Evolutionary conservation across 495 filamentous ascomycete species (phyloP).

Genomic region (Rusavskia elegans): DNA sequence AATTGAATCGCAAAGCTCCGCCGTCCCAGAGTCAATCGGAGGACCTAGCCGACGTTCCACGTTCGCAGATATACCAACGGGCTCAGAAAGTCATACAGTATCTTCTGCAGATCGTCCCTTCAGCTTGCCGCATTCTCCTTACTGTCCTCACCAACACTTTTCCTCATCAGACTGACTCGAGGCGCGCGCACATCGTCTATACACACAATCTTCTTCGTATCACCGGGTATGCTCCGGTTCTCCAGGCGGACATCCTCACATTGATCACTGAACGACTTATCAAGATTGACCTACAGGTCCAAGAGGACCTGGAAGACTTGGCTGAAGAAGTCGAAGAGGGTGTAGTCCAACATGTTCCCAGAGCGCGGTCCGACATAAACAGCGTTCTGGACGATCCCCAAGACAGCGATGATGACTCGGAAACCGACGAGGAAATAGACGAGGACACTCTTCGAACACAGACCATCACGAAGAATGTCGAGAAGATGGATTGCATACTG

Average conservation of each 20-base stretch:
- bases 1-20: slow-evolving; percentile 15
- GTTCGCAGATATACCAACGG: slow-evolving; percentile 45
- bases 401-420: slow-evolving; percentile 25
- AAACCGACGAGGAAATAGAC: slow-evolving; percentile 25
- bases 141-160: slow-evolving; percentile 50
- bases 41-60: slow-evolving; percentile 40
- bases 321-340: slow-evolving; percentile 53
- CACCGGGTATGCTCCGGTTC: slow-evolving; percentile 56
- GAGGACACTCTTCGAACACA: slow-evolving; percentile 35
- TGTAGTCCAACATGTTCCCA: slow-evolving; percentile 16
- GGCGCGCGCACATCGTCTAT: slow-evolving; percentile 57
- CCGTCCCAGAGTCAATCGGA: slow-evolving; percentile 38
- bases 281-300: slow-evolving; percentile 88
- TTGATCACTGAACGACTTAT: slow-evolving; percentile 71
- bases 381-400: slow-evolving; percentile 22
- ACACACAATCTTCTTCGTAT: slow-evolving; percentile 64
- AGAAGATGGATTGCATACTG: slow-evolving; percentile 85
- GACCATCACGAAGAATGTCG: slow-evolving; percentile 59
- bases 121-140: slow-evolving; percentile 53
- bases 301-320: slow-evolving; percentile 77
- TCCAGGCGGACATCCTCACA: slow-evolving; percentile 70
- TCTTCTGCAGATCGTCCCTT: slow-evolving; percentile 60
- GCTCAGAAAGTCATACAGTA: slow-evolving; percentile 62
- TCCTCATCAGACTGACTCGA: slow-evolving; percentile 56
- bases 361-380: slow-evolving; percentile 13